Conservation (phyloP, 192 early-diverging fungal genomes). For the Entomortierella parvispora region DNA sequence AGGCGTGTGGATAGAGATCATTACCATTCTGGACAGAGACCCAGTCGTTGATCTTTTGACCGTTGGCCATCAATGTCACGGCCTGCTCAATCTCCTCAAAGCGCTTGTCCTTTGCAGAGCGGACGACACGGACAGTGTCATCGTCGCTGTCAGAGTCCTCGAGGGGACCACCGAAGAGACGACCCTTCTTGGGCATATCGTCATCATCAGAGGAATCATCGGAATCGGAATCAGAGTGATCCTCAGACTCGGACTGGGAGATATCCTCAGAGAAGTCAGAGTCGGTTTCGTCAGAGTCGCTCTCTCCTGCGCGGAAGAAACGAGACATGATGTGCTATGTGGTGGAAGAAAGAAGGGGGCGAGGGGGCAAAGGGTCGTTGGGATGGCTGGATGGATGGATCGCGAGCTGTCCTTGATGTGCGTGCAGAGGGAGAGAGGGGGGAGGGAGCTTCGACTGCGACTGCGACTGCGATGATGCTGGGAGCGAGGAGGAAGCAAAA, state of each 20-base stretch:
- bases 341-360: neutral
- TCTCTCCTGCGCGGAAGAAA: slow-evolving; percentile 81
- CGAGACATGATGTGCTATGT: slow-evolving; percentile 71
- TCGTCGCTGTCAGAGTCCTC: slow-evolving; percentile 71
- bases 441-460: neutral
- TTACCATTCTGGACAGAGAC: slow-evolving; percentile 77
- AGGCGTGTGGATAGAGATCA: neutral
- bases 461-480: neutral
- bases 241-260: slow-evolving; percentile 49
- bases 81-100: slow-evolving; percentile 80
- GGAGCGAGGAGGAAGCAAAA: no score
- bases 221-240: slow-evolving; percentile 50
- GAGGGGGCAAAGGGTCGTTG: neutral
- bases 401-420: neutral
- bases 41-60: slow-evolving; percentile 91
- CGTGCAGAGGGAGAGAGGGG: neutral
- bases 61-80: slow-evolving; percentile 73
- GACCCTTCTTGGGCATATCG: slow-evolving; percentile 59
- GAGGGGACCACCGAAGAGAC: slow-evolving; percentile 45
- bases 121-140: slow-evolving; percentile 77
- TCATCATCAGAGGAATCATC: slow-evolving; percentile 55
- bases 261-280: slow-evolving; percentile 62
- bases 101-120: slow-evolving; percentile 87
- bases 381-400: neutral
- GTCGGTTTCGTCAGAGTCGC: slow-evolving; percentile 54